Evolutionary conservation across 2,329 filamentous ascomycete species (phyloP).

Genomic region (Biscogniauxia marginata): DNA sequence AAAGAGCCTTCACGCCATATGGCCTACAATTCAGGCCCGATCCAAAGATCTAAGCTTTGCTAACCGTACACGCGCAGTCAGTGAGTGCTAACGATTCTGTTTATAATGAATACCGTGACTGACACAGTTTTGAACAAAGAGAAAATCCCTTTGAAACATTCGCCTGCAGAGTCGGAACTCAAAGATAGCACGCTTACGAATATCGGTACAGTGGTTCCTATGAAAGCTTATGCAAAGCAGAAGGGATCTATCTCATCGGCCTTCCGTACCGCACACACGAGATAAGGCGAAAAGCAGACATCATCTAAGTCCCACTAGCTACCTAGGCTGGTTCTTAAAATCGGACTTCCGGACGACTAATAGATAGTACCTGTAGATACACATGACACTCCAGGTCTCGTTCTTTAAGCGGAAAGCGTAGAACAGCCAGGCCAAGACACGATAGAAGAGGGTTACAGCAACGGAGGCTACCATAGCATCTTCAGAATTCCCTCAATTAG

Average conservation of each 20-base stretch:
- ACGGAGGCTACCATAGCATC: background rate
- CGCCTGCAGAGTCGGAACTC: too few species aligned
- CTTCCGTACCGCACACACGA: background rate
- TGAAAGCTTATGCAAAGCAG: background rate
- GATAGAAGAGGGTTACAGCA: background rate
- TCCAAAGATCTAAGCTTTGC: background rate
- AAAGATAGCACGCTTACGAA: background rate
- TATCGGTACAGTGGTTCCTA: background rate
- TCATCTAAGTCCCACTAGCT: background rate
- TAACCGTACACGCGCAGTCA: too few species aligned
- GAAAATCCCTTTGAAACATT: background rate
- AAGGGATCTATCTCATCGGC: background rate
- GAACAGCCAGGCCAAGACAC: background rate
- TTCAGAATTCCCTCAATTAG: background rate
- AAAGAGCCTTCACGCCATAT: background rate
- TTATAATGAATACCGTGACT: background rate
- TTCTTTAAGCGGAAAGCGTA: background rate
- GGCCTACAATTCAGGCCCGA: background rate
- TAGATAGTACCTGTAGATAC: background rate
- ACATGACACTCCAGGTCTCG: background rate
- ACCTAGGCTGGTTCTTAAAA: background rate
- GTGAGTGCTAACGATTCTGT: background rate
- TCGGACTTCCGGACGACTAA: background rate
- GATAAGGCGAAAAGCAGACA: background rate
- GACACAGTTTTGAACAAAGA: background rate